Evolutionary conservation across 2,329 filamentous ascomycete genomes (phyloP), one percentile per base, ranked within the genome.

Genomic region (Podosphaera fusca): DNA sequence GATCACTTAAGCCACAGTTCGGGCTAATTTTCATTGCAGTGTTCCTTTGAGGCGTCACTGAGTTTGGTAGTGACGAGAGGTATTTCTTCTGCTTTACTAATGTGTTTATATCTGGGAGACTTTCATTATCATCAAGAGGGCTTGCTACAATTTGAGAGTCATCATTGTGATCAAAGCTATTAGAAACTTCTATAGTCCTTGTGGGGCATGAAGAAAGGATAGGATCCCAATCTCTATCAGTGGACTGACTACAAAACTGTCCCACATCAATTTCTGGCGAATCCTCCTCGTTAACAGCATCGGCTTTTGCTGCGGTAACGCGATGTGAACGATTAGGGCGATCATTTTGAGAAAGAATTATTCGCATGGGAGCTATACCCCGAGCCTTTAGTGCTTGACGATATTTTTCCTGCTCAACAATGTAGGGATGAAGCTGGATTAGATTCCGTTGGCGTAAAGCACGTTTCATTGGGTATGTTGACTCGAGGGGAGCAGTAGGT

Each of bases 391-490:
- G 55, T 9, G 59, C 62, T 46, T 59, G 62, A 33, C 64, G 61
- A 55, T 68, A 67, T 50, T 63, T 65, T 35, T 65, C 62, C 51
- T 66, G 63, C 57, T 68, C 67, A 21, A 67, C 42, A 46, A 61
- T 55, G 58, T 67, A 68, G 1, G 67, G 67, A 55, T 67, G 65
- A 12, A 67, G 56, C 47, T 68, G 67, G 53, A 67, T 66, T 14
- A 62, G 60, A 55, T 65, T 67, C 42, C 67, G 59, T 57, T 66
- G 59, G 3, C 67, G 63, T 35, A 67, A 53, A 21, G 57, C 56
- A 7, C 65, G 63, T 58, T 55, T 59, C 21, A 46, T 51, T 5
- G 56, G 57, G 40, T 55, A 52, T 30, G 45, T 40, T 35, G 52
- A 42, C 35, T 57, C 53, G 7, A 38, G 33, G 30, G 21, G 21